phyloP scores from a whole-genome alignment of 1,284 basidiomycete species.

The Rhodotorula glutinis region DNA sequence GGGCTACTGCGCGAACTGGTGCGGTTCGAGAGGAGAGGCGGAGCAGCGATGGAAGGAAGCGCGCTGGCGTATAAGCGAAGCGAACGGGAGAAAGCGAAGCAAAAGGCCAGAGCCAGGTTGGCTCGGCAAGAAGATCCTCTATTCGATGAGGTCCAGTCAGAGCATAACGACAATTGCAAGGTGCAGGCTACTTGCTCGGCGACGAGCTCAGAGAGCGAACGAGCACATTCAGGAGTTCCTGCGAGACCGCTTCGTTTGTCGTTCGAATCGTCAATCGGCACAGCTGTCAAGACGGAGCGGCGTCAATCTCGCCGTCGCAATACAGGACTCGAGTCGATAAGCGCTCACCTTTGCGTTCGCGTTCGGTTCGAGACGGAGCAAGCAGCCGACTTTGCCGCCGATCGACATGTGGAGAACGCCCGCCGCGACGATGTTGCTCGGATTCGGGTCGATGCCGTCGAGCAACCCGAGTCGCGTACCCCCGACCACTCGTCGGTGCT shows the following conservation, averaged over 20 bases:
- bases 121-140: no score
- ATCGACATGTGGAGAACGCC: constrained; percentile 84
- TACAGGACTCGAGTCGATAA: neutral
- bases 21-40: no score
- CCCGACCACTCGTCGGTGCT: constrained; percentile 69
- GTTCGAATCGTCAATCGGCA: constrained; percentile 91
- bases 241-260: constrained; percentile 87
- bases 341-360: constrained; percentile 76
- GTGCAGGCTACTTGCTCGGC: constrained; percentile 10
- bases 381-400: constrained; percentile 89
- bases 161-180: no score
- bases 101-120: no score
- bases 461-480: constrained; percentile 75
- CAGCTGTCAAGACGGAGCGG: constrained; percentile 55
- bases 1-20: no score
- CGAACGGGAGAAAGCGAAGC: no score
- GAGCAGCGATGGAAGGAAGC: no score
- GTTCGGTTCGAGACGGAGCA: constrained; percentile 91
- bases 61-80: no score
- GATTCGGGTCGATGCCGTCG: constrained; percentile 61
- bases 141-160: no score
- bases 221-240: constrained; percentile 60
- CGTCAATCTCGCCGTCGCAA: neutral
- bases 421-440: constrained; percentile 77
- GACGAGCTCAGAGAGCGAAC: constrained; percentile 9